phyloP scores from a whole-genome alignment of 805 yeast species.

The Ogataea degrootiae region DNA sequence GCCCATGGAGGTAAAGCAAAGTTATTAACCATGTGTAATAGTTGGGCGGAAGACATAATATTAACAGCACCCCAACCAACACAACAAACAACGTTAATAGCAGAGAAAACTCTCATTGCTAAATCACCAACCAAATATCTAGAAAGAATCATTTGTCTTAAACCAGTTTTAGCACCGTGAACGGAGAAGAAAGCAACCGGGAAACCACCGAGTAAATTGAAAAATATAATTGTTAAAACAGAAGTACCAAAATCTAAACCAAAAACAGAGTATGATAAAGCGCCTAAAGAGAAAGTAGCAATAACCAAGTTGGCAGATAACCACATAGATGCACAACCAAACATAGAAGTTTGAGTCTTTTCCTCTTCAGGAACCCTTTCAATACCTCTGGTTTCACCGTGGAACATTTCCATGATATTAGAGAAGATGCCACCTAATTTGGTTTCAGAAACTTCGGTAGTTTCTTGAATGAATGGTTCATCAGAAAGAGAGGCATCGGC shows the following conservation, averaged over 20 bases:
- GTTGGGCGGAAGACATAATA: constrained; percentile 83
- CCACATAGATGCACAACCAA: constrained; percentile 85
- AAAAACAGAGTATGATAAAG: constrained; percentile 55
- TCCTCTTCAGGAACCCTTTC: constrained; percentile 74
- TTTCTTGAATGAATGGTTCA: constrained; percentile 19
- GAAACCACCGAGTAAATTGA: constrained; percentile 63
- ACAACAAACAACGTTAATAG: constrained; percentile 78
- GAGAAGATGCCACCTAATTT: constrained; percentile 15
- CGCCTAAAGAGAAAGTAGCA: constrained; percentile 79
- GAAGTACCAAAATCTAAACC: constrained; percentile 72
- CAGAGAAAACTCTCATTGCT: constrained; percentile 71
- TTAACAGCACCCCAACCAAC: constrained; percentile 96
- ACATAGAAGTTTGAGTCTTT: constrained; percentile 59
- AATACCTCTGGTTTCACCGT: constrained; percentile 68
- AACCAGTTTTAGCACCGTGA: constrained; percentile 79
- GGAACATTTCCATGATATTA: constrained; percentile 26
- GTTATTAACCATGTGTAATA: constrained; percentile 69
- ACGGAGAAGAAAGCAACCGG: constrained; percentile 81
- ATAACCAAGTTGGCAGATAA: constrained; percentile 84
- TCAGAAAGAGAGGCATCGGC: constrained; percentile 18
- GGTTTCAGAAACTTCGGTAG: constrained; percentile 13
- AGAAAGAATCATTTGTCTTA: constrained; percentile 83
- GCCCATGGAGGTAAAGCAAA: constrained; percentile 81
- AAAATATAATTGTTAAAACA: constrained; percentile 62
- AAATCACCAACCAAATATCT: constrained; percentile 73